Evolutionary conservation across 2,329 filamentous ascomycete species (phyloP).

Genomic region (Colletotrichum australisinense): DNA sequence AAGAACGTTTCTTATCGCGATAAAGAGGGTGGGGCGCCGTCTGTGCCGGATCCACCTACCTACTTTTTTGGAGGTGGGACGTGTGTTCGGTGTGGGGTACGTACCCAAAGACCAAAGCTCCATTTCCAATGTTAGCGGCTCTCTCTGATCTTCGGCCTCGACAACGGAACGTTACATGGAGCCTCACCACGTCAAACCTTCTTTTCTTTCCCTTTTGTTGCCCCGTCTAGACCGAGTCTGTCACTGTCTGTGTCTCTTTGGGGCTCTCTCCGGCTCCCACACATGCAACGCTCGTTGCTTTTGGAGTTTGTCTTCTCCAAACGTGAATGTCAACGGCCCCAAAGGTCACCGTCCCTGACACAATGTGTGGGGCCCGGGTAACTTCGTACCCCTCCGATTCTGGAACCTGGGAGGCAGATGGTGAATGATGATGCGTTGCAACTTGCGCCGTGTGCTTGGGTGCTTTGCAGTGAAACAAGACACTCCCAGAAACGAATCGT

Average conservation of each 20-base stretch:
- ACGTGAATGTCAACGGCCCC: not conserved
- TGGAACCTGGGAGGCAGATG: constrained; percentile 12
- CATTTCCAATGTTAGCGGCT: constrained; percentile 26
- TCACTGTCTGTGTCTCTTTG: constrained; percentile 1
- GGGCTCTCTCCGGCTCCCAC: not conserved
- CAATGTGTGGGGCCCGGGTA: constrained; percentile 11
- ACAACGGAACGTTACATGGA: constrained; percentile 37
- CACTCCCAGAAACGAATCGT: constrained; percentile 9
- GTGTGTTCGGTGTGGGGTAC: not conserved
- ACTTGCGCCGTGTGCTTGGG: constrained; percentile 28
- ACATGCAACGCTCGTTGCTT: constrained; percentile 1
- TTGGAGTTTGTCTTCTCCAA: not conserved
- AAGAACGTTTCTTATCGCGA: not conserved
- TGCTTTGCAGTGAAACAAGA: constrained; percentile 32
- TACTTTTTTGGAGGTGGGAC: not conserved
- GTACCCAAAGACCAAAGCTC: constrained; percentile 6
- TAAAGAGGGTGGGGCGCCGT: not conserved
- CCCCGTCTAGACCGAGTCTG: not conserved
- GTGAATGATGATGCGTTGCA: constrained; percentile 6
- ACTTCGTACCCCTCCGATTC: not conserved
- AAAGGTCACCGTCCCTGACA: not conserved
- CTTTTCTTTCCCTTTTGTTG: constrained; percentile 16
- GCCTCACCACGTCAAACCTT: constrained; percentile 35
- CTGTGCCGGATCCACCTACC: not conserved
- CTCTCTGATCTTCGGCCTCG: constrained; percentile 20